These are phyloP conservation scores for Kurtzmaniella quercitrusa DNA, from an alignment of 1,139 yeast genomes.

Conservation along the genomic window DNA sequence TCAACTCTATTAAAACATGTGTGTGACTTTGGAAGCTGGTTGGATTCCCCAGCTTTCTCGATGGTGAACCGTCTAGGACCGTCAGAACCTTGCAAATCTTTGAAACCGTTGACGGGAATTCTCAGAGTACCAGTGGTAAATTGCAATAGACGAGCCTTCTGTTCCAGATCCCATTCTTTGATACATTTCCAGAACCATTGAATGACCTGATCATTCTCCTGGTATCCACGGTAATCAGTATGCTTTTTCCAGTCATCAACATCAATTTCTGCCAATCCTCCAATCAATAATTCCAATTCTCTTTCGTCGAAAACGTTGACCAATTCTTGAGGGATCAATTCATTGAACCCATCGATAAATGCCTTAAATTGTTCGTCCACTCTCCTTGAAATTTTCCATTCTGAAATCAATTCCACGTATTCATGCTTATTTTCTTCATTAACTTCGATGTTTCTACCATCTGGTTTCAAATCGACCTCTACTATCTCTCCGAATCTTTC, in stretches of 20 bases:
- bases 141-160: slow-evolving; percentile 89
- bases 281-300: slow-evolving; percentile 91
- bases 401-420: slow-evolving; percentile 90
- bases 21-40: slow-evolving; percentile 93
- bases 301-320: slow-evolving; percentile 97
- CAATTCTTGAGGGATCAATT: slow-evolving; percentile 92
- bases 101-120: slow-evolving; percentile 97
- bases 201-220: slow-evolving; percentile 91
- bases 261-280: slow-evolving; percentile 97
- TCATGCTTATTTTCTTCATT: slow-evolving; percentile 93
- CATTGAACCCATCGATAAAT: slow-evolving; percentile 95
- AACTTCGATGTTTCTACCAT: slow-evolving; percentile 84
- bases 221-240: slow-evolving; percentile 96
- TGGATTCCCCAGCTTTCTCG: slow-evolving; percentile 93
- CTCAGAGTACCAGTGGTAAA: slow-evolving; percentile 98
- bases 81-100: slow-evolving; percentile 96
- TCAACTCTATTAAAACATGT: slow-evolving; percentile 94
- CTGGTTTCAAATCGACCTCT: slow-evolving; percentile 84
- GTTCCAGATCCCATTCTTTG: slow-evolving; percentile 93
- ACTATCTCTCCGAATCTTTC: slow-evolving; percentile 94
- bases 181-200: slow-evolving; percentile 99
- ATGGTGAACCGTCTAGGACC: slow-evolving; percentile 98
- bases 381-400: slow-evolving; percentile 92
- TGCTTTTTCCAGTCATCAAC: slow-evolving; percentile 98
- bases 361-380: slow-evolving; percentile 96